A percentile compares a stretch with the other conserved stretches of the same genome.
Evolutionary conservation across 2,329 filamentous ascomycete genomes (phyloP).

Genomic region (Alternaria brassicicola): DNA sequence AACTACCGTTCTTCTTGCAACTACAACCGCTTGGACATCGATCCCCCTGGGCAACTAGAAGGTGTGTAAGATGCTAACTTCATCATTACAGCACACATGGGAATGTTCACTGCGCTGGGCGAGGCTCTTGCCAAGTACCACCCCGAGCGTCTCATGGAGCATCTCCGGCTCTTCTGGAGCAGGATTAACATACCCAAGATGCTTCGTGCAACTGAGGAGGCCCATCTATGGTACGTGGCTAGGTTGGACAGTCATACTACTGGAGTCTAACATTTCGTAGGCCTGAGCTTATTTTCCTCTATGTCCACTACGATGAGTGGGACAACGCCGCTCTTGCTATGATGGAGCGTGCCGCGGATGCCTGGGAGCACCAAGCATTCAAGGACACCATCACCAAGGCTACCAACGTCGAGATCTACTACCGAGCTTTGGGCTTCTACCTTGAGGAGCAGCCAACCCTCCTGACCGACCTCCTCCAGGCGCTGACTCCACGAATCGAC

Average conservation of each 20-base stretch:
- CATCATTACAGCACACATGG: constrained; percentile 69
- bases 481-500: constrained; percentile 89
- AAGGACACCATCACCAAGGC: constrained; percentile 99
- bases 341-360: constrained; percentile 96
- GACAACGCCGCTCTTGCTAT: constrained; percentile 97
- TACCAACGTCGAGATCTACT: constrained; percentile 98
- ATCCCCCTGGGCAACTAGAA: not conserved
- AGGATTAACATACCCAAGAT: constrained; percentile 51
- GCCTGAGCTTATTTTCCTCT: constrained; percentile 97
- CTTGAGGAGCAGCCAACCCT: constrained; percentile 95
- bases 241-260: too few species aligned
- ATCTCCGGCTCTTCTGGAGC: constrained; percentile 94
- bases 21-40: too few species aligned
- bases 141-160: constrained; percentile 95
- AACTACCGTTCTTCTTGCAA: not conserved
- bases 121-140: constrained; percentile 94
- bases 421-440: constrained; percentile 95
- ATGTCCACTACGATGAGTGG: constrained; percentile 97
- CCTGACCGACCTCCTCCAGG: constrained; percentile 92
- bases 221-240: constrained; percentile 94
- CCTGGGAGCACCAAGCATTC: constrained; percentile 99
- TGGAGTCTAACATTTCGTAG: too few species aligned
- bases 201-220: constrained; percentile 90
- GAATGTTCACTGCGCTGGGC: constrained; percentile 92
- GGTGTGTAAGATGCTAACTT: constrained; percentile 4